A percentile compares a stretch with the other conserved stretches of the same genome.
Evolutionary conservation across 2,329 filamentous ascomycete genomes (phyloP).

Genomic region (Colletotrichum nymphaeae): DNA sequence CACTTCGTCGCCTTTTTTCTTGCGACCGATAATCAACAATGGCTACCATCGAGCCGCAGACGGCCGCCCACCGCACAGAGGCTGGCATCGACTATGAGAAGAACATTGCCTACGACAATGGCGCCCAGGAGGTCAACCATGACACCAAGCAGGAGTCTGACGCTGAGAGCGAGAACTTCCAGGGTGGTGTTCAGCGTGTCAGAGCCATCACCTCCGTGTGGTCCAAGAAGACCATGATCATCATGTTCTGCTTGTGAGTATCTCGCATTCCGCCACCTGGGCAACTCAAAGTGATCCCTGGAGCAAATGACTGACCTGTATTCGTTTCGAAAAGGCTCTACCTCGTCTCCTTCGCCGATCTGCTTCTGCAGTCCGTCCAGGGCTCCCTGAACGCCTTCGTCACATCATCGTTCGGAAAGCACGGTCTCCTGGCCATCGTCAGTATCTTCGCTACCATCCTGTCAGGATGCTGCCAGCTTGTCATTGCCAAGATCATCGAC

Average conservation of each 20-base stretch:
- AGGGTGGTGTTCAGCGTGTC: conserved; percentile 52
- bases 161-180: conserved; percentile 43
- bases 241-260: conserved; percentile 53
- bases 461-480: conserved; percentile 50
- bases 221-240: conserved; percentile 49
- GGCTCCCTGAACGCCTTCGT: conserved; percentile 55
- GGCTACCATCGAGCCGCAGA: conserved; percentile 21
- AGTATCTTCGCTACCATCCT: conserved; percentile 67
- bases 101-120: conserved; percentile 16
- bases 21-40: conserved; percentile 13
- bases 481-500: conserved; percentile 61
- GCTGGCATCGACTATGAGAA: conserved; percentile 30
- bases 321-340: conserved; percentile 46
- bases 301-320: not conserved
- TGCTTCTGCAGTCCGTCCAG: conserved; percentile 49
- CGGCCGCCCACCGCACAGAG: not conserved
- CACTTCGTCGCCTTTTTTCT: conserved; percentile 1
- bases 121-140: conserved; percentile 20
- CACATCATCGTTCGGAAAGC: conserved; percentile 72
- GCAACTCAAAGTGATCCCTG: not conserved
- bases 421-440: conserved; percentile 74
- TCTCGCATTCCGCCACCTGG: no score
- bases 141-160: conserved; percentile 30
- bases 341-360: conserved; percentile 51
- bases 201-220: conserved; percentile 44